Evolutionary conservation across 768 basidiomycete genomes (phyloP).

Genomic region (Krasilnikovozyma curviuscula): DNA sequence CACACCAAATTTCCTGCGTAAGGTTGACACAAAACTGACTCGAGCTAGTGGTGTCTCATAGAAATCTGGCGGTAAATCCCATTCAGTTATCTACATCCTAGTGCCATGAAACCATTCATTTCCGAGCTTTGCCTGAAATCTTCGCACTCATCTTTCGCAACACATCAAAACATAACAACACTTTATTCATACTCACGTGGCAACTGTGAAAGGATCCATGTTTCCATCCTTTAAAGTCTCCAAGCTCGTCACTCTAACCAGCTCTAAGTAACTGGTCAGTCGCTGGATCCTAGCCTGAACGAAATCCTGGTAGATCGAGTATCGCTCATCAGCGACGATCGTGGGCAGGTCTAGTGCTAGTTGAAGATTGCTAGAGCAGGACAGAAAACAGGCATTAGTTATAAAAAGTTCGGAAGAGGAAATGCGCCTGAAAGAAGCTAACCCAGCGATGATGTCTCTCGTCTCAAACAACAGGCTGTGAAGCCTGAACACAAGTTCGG

Average conservation of each 20-base stretch:
- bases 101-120: no score
- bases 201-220: no score
- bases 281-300: slow-evolving; percentile 19
- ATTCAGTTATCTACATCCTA: no score
- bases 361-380: slow-evolving; percentile 44
- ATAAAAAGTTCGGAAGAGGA: not conserved
- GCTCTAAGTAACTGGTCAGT: slow-evolving; percentile 5
- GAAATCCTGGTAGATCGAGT: slow-evolving; percentile 72
- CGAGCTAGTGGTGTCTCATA: no score
- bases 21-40: no score
- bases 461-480: slow-evolving; percentile 54
- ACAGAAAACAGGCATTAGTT: not conserved
- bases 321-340: slow-evolving; percentile 68
- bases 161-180: no score
- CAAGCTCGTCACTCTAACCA: slow-evolving; percentile 1
- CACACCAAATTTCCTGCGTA: no score
- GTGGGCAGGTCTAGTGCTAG: slow-evolving; percentile 58
- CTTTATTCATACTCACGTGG: no score
- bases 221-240: no score
- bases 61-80: no score
- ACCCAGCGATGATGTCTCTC: slow-evolving; percentile 46
- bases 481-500: slow-evolving; percentile 69
- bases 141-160: no score
- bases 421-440: slow-evolving; percentile 20
- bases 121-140: no score